Evolutionary conservation across 148 eudicot species (phyloP), one percentile per base, ranked within the genome.

Genomic region (Fagopyrum homotropicum): DNA sequence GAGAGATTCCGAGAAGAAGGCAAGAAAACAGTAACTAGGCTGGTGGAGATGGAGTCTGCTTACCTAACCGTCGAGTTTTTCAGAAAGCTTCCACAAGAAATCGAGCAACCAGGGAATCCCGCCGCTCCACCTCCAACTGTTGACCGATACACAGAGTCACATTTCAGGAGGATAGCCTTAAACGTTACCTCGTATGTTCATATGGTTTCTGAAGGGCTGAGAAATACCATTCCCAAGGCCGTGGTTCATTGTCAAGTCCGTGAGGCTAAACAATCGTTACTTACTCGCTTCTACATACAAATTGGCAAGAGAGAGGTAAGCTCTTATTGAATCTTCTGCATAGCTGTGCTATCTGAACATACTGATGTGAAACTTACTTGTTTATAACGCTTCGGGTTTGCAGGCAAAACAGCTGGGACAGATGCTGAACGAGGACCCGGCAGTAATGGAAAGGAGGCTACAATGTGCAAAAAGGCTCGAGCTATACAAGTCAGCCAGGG

Each of bases 191-290:
- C 97, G 19, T 93, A 93, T 52, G 79, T 93, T 45, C 71, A 80
- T 16, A 88, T 93, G 98, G 89, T 89, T 19, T 83, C 83, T 5
- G 98, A 93, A 22, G 88, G 87, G 3, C 81, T 89, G 44, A 86
- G 77, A 83, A 86, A 60, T 78, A 82, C 93, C 22, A 84, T 93
- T 75, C 97, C 98, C 7, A 93, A 93, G 80, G 98, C 98, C 52
- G 89, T 85, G 46, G 98, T 93, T 72, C 86, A 84, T 82, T 93
- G 97, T 78, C 98, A 93, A 82, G 98, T 93, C 47, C 87, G 72
- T 82, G 93, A 91, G 77, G 97, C 98, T 56, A 93, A 89, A 74
- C 89, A 85, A 15, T 83, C 83, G 19, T 75, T 93, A 71, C 94
- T 93, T 45, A 91, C 87, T 76, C 76, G 74, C 76, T 93, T 93